Evolutionary conservation across 768 basidiomycete species (phyloP), one percentile per base, ranked within the genome.

Genomic region (Phanerochaete carnosa): DNA sequence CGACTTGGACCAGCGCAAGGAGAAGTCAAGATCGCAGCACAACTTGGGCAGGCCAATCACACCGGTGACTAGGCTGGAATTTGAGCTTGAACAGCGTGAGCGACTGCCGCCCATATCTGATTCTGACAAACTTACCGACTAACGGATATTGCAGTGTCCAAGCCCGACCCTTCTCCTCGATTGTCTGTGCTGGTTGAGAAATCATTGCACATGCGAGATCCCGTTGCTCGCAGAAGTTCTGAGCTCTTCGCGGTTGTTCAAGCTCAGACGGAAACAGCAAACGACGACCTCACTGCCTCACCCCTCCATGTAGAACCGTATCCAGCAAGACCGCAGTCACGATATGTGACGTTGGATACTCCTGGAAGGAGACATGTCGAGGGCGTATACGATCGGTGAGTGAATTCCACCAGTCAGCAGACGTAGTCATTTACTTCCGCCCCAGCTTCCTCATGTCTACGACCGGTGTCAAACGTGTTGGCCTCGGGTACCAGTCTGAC

Each of bases 401-500:
- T 54, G 28, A 15, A 28, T 7, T 25, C 22, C 8, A 23, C 29
- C 13, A 37, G 25, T 13, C 51, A 16, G 13, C 11, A 32, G n/a
- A 13, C n/a, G 22, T 9, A 3, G 49, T 30, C 22, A 45, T n/a
- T 55, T 11, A 30, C 46, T 1, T 35, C 32, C 11, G 25, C 16
- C 26, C 4, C 37, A 69, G 69, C 45, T 88, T 92, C 76, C 77
- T 93, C 29, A 89, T 92, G 88, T 87, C 90, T 12, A 90, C 89
- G 1, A 83, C 86, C 1, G 88, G 88, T 28, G 90, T 94, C 43
- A 92, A 87, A 68, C 88, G 90, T 29, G 74, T 89, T 8, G 92
- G 92, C 3, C 86, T 84, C 67, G 91, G 92, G 7, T 92, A 93
- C 66, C 89, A 93, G 72, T 92, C 89, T 1, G 83, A 90, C 55